These are phyloP conservation scores for Penicillium thymicola DNA, from an alignment of 2,329 filamentous ascomycete species.

Conservation along the genomic window DNA sequence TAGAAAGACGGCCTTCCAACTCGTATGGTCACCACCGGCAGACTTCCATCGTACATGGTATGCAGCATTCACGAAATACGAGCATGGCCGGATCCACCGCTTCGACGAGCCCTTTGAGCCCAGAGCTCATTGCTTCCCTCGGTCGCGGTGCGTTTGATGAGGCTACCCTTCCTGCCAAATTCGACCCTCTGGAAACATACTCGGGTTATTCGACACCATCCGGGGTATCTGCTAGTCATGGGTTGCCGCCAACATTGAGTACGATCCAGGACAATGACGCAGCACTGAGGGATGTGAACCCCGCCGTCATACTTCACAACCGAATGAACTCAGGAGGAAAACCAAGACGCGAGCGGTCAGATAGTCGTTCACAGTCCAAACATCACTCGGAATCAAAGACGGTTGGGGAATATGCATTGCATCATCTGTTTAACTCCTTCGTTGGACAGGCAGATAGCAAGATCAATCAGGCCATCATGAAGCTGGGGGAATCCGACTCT, in stretches of 20 bases:
- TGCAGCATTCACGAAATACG: constrained; percentile 86
- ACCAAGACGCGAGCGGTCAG: constrained; percentile 66
- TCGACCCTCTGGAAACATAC: constrained; percentile 34
- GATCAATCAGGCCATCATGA: constrained; percentile 80
- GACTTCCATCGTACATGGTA: constrained; percentile 92
- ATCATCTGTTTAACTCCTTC: constrained; percentile 95
- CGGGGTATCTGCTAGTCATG: constrained; percentile 40
- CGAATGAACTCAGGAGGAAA: constrained; percentile 60
- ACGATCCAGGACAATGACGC: constrained; percentile 41
- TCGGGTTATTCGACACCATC: constrained; percentile 31
- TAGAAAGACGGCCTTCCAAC: constrained; percentile 44
- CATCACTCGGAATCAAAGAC: constrained; percentile 76
- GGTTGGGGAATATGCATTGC: constrained; percentile 95
- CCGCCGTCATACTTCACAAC: constrained; percentile 32
- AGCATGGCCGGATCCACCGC: constrained; percentile 67
- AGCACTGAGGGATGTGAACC: constrained; percentile 24
- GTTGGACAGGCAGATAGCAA: constrained; percentile 96
- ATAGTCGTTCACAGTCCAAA: constrained; percentile 73
- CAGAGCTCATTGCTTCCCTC: constrained; percentile 74
- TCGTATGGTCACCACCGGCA: constrained; percentile 88
- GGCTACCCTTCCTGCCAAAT: constrained; percentile 25
- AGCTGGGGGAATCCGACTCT: constrained; percentile 74
- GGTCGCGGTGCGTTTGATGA: constrained; percentile 56
- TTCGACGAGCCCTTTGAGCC: constrained; percentile 76
- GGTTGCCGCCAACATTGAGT: constrained; percentile 29